Percentiles rank a stretch among this genome's conserved stretches.
These are phyloP conservation scores for Talaromyces albobiverticillius DNA, from an alignment of 2,329 filamentous ascomycete species.

Conservation along the genomic window DNA sequence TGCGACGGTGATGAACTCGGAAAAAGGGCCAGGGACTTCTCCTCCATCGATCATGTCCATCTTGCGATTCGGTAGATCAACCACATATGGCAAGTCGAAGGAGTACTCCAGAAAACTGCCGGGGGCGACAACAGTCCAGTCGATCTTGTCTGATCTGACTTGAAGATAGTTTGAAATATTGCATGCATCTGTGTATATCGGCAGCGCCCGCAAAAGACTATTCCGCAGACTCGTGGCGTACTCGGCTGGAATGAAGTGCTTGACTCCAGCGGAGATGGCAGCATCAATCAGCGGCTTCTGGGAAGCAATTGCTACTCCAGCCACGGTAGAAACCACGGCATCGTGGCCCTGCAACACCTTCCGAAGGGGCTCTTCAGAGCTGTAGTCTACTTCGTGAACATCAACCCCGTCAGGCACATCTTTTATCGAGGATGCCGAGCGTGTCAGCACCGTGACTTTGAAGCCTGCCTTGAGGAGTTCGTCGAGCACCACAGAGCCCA, in stretches of 20 bases:
- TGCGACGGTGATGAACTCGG: neutral
- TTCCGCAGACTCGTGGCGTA: neutral
- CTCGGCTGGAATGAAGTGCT: conserved; percentile 12
- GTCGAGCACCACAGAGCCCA: neutral
- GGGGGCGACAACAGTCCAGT: neutral
- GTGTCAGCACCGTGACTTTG: neutral
- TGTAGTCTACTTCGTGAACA: conserved; percentile 1
- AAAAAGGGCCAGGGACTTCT: neutral
- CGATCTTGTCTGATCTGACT: neutral
- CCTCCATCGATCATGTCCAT: neutral
- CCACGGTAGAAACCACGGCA: conserved; percentile 1
- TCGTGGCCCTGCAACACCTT: conserved; percentile 3
- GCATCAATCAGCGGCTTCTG: conserved; percentile 10
- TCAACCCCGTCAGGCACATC: neutral
- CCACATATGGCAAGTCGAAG: neutral
- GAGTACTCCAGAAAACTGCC: neutral
- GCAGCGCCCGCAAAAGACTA: neutral
- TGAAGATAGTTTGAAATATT: neutral
- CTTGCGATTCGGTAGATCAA: neutral
- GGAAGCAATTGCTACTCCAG: neutral
- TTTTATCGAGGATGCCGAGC: neutral
- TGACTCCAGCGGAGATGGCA: conserved; percentile 6
- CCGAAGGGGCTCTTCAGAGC: neutral
- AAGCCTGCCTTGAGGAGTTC: conserved; percentile 1
- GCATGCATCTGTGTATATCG: neutral